Evolutionary conservation across 805 yeast genomes (phyloP).

Genomic region (Scheffersomyces ergatensis): DNA sequence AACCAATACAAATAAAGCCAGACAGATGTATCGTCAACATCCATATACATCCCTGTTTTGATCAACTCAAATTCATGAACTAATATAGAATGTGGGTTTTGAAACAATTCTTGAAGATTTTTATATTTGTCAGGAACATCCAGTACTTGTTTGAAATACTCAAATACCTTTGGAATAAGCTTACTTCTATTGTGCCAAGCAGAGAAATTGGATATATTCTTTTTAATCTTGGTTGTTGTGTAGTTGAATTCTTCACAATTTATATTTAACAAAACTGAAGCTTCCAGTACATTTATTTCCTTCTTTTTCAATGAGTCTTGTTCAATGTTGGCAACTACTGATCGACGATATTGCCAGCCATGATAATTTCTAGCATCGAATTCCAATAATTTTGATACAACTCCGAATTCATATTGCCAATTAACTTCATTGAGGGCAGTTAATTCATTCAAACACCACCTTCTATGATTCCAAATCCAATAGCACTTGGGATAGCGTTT

Average conservation of each 20-base stretch:
- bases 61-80: constrained; percentile 62
- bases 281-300: constrained; percentile 2
- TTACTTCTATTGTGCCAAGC: constrained; percentile 93
- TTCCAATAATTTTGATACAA: constrained; percentile 66
- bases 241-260: constrained; percentile 61
- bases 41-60: constrained; percentile 85
- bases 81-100: constrained; percentile 36
- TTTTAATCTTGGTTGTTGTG: constrained; percentile 75
- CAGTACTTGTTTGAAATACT: constrained; percentile 6
- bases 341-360: constrained; percentile 93
- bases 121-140: constrained; percentile 1
- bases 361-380: constrained; percentile 85
- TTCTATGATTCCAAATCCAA: constrained; percentile 95
- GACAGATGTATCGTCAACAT: constrained; percentile 89
- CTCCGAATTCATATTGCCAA: constrained; percentile 69
- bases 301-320: constrained; percentile 8
- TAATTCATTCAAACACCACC: constrained; percentile 62
- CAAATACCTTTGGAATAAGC: constrained; percentile 55
- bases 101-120: constrained; percentile 19
- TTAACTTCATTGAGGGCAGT: constrained; percentile 49
- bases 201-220: constrained; percentile 86
- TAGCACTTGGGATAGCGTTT: constrained; percentile 80
- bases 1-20: constrained; percentile 92
- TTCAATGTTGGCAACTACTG: constrained; percentile 49
- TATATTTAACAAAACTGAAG: constrained; percentile 18